Evolutionary conservation across 805 yeast genomes (phyloP), one percentile per base, ranked within the genome.

Genomic region (Maudiozyma bulderi): DNA sequence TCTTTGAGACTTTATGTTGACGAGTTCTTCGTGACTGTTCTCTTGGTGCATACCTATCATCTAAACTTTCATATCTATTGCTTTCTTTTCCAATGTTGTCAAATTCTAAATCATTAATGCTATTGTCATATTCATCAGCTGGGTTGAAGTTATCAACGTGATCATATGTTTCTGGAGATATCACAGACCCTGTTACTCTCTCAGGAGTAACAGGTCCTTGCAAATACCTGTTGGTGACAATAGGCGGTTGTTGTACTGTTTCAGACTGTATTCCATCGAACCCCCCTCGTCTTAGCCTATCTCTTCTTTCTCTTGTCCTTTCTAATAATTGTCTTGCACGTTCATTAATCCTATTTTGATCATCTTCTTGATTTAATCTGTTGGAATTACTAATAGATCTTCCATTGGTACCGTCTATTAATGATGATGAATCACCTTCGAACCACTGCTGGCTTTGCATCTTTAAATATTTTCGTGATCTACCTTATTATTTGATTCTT

Each of bases 271-370:
- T 35, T n/a, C 13, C 38, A 35, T 39, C 42, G 20, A 26, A 20
- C 9, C 42, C 42, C n/a, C 30, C 26, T 9, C 42, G 42, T 39
- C 14, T 13, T 11, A 20, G 47, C 38, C 60, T 32, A 15, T 51
- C 53, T 43, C 66, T 54, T 13, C 65, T 58, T 45, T 58, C 60
- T 44, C 68, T 54, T 14, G 61, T 65, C 42, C 66, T 55, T 44
- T 62, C 63, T 31, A 65, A 47, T 26, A 65, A 48, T 11, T 54
- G 51, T 28, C 57, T 45, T 3, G 69, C 69, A 41, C 67, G 51
- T 41, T 56, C 62, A 44, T 65, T 64, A 26, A 65, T 62, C 10
- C 54, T 49, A 28, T 60, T 55, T 8, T 55, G 50, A 26, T 60
- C 55, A 40, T 57, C 60, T 20, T 57, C 58, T 8, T 51, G 50